Percentiles rank a stretch among this genome's conserved stretches.
These are phyloP conservation scores for Pythium brassicae DNA, from an alignment of 352 stramenopile species.

Conservation along the genomic window DNA sequence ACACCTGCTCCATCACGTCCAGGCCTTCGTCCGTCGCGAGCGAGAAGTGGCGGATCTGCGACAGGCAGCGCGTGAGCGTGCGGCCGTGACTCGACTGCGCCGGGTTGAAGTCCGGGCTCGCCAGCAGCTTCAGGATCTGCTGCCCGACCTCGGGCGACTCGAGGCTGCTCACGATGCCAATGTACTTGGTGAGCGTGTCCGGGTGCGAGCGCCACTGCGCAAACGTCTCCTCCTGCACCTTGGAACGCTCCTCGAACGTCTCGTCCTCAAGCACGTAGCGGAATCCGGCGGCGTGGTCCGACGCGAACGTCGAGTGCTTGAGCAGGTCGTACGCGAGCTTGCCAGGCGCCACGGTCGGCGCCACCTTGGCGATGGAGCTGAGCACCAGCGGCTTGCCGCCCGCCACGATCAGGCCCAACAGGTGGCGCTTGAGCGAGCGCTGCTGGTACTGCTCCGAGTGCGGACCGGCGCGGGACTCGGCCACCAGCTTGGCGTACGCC, in stretches of 20 bases:
- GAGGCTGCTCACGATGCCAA: constrained; percentile 66
- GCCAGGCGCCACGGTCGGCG: constrained; percentile 35
- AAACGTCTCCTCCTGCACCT: constrained; percentile 68
- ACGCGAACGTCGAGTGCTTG: constrained; percentile 63
- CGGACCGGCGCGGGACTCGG: no score
- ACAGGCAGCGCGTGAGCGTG: constrained; percentile 56
- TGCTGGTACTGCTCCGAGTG: no score
- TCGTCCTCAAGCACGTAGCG: constrained; percentile 65
- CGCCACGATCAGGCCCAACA: constrained; percentile 59
- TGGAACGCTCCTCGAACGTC: constrained; percentile 42
- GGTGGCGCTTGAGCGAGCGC: constrained; percentile 57
- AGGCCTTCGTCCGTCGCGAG: constrained; percentile 71
- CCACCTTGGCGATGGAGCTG: constrained; percentile 30
- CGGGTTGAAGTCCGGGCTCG: constrained; percentile 72
- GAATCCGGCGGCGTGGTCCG: constrained; percentile 57
- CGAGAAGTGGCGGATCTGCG: constrained; percentile 72
- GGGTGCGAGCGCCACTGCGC: constrained; percentile 66
- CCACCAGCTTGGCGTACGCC: no score
- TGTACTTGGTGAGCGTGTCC: constrained; percentile 81
- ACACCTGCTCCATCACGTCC: constrained; percentile 65
- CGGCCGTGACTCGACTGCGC: constrained; percentile 69
- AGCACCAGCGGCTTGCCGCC: constrained; percentile 46
- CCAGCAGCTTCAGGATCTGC: constrained; percentile 64
- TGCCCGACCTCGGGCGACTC: constrained; percentile 57
- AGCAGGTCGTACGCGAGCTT: constrained; percentile 56